A percentile compares a stretch with the other conserved stretches of the same genome.
Conservation (phyloP, 345 rosid species). For the Citrus medica region DNA sequence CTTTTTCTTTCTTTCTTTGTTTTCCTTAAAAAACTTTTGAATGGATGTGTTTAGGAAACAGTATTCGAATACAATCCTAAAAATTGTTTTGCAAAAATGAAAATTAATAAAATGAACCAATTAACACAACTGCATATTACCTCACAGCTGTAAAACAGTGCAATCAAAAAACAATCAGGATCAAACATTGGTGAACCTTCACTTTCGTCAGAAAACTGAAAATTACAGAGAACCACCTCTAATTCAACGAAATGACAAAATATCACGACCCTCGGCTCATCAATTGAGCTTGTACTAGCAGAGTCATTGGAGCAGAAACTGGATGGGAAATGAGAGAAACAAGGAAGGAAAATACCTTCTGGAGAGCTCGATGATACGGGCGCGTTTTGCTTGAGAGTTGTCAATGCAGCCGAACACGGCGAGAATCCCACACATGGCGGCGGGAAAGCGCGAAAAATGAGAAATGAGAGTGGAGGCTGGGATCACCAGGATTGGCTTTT, state of each 20-base stretch:
- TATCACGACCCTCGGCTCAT: neutral
- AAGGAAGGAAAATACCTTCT: slow-evolving; percentile 39
- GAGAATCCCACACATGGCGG: slow-evolving; percentile 79
- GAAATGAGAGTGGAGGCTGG: neutral
- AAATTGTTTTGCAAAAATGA: neutral
- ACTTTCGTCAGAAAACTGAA: neutral
- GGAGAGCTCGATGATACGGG: slow-evolving; percentile 80
- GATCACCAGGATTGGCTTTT: neutral
- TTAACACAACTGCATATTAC: neutral
- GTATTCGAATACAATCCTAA: neutral
- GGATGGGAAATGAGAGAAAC: neutral
- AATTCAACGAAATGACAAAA: too few relatives aligned
- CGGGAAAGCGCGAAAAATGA: neutral
- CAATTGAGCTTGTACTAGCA: neutral
- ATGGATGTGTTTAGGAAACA: neutral
- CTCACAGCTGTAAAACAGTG: neutral
- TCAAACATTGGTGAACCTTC: neutral
- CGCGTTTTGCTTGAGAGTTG: slow-evolving; percentile 72
- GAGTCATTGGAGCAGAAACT: neutral
- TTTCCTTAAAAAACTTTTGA: too few relatives aligned
- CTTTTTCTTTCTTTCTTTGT: too few relatives aligned
- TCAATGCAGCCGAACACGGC: slow-evolving; percentile 72
- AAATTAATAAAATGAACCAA: neutral
- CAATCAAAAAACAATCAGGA: neutral
- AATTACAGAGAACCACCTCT: neutral